Percentiles rank a stretch among this genome's conserved stretches.
Evolutionary conservation across 805 yeast species (phyloP).

Genomic region (Yueomyces sinensis): DNA sequence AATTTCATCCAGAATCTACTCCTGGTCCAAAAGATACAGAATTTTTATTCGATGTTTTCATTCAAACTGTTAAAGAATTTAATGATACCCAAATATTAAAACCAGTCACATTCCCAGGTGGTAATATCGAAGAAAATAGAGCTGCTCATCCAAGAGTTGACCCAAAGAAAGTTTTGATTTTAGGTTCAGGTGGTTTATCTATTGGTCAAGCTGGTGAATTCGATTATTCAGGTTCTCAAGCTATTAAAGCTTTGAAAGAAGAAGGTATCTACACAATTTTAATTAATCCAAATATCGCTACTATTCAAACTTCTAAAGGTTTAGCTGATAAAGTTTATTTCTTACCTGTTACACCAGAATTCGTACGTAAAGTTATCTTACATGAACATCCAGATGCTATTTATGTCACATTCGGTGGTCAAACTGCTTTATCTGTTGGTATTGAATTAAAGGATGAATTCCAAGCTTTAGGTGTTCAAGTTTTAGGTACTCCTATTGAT

Average conservation of each 20-base stretch:
- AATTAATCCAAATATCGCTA: slow-evolving; percentile 96
- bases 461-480: slow-evolving; percentile 76
- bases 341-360: slow-evolving; percentile 94
- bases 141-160: slow-evolving; percentile 65
- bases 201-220: slow-evolving; percentile 99
- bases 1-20: slow-evolving; percentile 97
- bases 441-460: slow-evolving; percentile 91
- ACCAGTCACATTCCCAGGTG: slow-evolving; percentile 88
- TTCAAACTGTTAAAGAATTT: slow-evolving; percentile 61
- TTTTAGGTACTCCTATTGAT: slow-evolving; percentile 91
- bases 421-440: slow-evolving; percentile 95
- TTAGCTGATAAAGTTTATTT: slow-evolving; percentile 96
- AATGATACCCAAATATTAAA: slow-evolving; percentile 40
- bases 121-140: slow-evolving; percentile 56
- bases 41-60: slow-evolving; percentile 87
- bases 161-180: slow-evolving; percentile 82
- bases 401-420: slow-evolving; percentile 96
- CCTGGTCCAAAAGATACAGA: slow-evolving; percentile 99
- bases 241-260: slow-evolving; percentile 95
- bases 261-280: slow-evolving; percentile 94
- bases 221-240: slow-evolving; percentile 98
- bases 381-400: slow-evolving; percentile 96
- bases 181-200: slow-evolving; percentile 97
- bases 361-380: slow-evolving; percentile 87
- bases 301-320: slow-evolving; percentile 96